A percentile compares a stretch with the other conserved stretches of the same genome.
phyloP scores from a whole-genome alignment of 208 protist genomes.

The Trichomonas vaginalis region DNA sequence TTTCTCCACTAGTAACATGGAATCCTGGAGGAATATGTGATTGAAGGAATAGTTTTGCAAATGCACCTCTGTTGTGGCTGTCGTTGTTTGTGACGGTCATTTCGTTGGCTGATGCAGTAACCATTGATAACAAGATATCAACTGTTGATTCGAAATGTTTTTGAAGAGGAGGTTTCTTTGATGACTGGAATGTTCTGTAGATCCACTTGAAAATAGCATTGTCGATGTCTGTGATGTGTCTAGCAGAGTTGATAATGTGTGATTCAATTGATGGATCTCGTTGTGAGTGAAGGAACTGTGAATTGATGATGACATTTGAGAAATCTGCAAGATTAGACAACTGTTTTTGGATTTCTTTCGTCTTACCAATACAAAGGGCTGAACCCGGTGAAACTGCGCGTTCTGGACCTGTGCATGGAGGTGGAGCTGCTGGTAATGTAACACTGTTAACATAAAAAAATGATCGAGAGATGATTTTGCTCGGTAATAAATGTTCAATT shows the following conservation, averaged over 20 bases:
- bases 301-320: background rate
- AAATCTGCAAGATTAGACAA: background rate
- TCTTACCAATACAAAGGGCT: background rate
- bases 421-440: background rate
- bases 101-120: background rate
- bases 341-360: background rate
- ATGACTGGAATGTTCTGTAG: background rate
- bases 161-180: background rate
- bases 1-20: background rate
- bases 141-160: background rate
- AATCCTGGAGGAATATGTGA: background rate
- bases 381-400: no score
- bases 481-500: background rate
- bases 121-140: slow-evolving; percentile 1
- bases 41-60: background rate
- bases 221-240: background rate
- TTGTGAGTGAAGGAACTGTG: background rate
- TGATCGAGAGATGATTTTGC: background rate
- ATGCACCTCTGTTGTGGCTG: background rate
- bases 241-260: background rate
- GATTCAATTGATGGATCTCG: background rate
- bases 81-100: background rate
- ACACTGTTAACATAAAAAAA: background rate
- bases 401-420: background rate
- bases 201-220: background rate